Percentiles rank a stretch among this genome's conserved stretches.
phyloP scores from a whole-genome alignment of 2,329 filamentous ascomycete species.

The Herpotrichia juniperi region DNA sequence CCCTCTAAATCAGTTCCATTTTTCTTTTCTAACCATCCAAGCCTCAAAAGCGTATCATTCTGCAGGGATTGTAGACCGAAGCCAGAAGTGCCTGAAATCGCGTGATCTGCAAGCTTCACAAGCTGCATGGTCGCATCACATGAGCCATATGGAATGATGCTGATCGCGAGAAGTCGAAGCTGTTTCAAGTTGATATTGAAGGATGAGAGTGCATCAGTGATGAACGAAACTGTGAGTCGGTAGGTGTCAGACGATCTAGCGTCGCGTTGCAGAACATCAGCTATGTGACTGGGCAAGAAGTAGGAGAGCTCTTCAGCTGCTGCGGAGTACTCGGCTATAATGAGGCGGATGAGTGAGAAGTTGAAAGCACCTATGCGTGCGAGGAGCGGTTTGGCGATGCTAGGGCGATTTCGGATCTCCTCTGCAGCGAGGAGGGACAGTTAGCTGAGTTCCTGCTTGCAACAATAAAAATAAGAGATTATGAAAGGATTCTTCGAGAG shows the following conservation, averaged over 20 bases:
- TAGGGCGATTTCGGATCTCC: slow-evolving; percentile 9
- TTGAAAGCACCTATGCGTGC: slow-evolving; percentile 9
- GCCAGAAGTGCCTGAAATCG: not conserved
- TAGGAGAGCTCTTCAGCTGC: slow-evolving; percentile 15
- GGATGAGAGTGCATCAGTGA: slow-evolving; percentile 3
- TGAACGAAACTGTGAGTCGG: slow-evolving; percentile 1
- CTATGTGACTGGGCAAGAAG: not conserved
- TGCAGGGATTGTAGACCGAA: too few species aligned
- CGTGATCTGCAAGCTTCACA: not conserved
- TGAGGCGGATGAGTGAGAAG: slow-evolving; percentile 13
- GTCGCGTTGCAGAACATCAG: not conserved
- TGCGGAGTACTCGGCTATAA: slow-evolving; percentile 19
- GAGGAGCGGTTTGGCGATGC: not conserved
- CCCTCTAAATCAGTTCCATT: slow-evolving; percentile 1
- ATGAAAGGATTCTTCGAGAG: too few species aligned
- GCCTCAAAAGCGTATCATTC: too few species aligned
- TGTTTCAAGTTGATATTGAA: slow-evolving; percentile 10
- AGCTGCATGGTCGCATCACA: slow-evolving; percentile 10
- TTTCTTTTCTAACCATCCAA: slow-evolving; percentile 17
- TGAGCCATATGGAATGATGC: slow-evolving; percentile 17
- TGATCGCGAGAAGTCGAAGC: slow-evolving; percentile 18
- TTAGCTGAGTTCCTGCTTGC: too few species aligned
- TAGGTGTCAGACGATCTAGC: not conserved
- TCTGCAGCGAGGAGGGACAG: not conserved
- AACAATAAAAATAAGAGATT: too few species aligned